Evolutionary conservation across 1,284 basidiomycete genomes (phyloP), one percentile per base, ranked within the genome.

Genomic region (Phylloboletellus chloephorus): DNA sequence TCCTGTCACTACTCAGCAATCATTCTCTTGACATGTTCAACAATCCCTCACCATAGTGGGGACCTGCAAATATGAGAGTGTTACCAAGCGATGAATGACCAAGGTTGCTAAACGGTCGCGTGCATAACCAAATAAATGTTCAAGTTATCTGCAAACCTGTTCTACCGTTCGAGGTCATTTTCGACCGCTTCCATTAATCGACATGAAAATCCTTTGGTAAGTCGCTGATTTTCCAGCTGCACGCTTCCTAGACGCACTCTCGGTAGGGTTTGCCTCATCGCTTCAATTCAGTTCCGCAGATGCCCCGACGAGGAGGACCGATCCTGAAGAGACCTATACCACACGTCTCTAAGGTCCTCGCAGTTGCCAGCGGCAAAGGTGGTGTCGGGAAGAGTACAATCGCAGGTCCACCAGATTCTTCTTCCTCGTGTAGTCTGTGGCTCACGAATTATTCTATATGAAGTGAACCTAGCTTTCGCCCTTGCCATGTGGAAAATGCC

Each of bases 341-440:
- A 2, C 68, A 88, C 54, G 85, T 83, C 9, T 73, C 74, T 48
- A 78, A 76, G 41, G 80, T 96, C 20, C 62, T 98, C 7, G 86
- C 81, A 4, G 93, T 98, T 0, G 88, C 92, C 1, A 93, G 88
- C 52, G 95, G 93, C 11, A 98, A 98, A 60, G 96, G 95, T 24
- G 95, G 95, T 2, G 95, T 98, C 1, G 95, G 95, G 6, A 98
- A 98, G 67, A 94, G 89, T 51, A 98, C 94, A 0, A 72, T 98
- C 24, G 88, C 94, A 36, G 87, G 90, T 90, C 46, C 33, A 69
- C 61, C 23, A 35, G 10, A 24, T 42, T 41, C 29, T 26, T 31
- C 19, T 25, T 33, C 39, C 24, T 33, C 32, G 7, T 19, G 26
- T 38, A 23, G 29, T n/a, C 17, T 28, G 7, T 16, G 25, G 10